Evolutionary conservation across 2,329 filamentous ascomycete genomes (phyloP), one percentile per base, ranked within the genome.

Genomic region (Monilinia polystroma): DNA sequence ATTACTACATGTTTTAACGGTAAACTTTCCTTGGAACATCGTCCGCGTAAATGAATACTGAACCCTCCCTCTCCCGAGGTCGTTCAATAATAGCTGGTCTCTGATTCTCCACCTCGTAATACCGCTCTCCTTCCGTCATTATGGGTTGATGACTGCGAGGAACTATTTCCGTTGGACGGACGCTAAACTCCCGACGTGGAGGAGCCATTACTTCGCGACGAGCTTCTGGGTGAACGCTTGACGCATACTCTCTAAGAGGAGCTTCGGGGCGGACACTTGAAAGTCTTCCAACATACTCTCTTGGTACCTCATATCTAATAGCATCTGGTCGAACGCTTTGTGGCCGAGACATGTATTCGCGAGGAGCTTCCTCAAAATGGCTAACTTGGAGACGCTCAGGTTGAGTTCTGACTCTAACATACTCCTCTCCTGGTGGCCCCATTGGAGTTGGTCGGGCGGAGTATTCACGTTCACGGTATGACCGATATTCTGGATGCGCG

Each of bases 401-500:
- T 43, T 69, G 68, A 14, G 67, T 75, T 70, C 83, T 79, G n/a
- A 83, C 77, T 63, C 81, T 81, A 29, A 83, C 74, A 70, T 83
- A 85, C 35, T 73, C 73, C 45, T 74, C 73, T 55, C 72, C 70
- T 57, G 72, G 73, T 32, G 71, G 71, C 32, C 67, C 71, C 68
- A 72, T 71, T 43, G 70, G 35, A 20, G 69, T 68, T 64, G 81
- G 84, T 49, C 81, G 84, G 69, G 78, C 77, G 5, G 85, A 83
- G 70, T 86, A 85, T 70, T 89, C 87, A 65, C 85, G 80, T 69
- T 84, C 82, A 20, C 83, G 82, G 68, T 85, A 86, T 38, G 81
- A 78, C 68, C 85, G 81, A 69, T 84, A 82, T 62, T 75, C 73
- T 29, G 71, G 73, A 35, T 81, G 73, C 60, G 81, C 78, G 63